phyloP scores from a whole-genome alignment of 805 yeast species.

The Zygotorulaspora sp. region DNA sequence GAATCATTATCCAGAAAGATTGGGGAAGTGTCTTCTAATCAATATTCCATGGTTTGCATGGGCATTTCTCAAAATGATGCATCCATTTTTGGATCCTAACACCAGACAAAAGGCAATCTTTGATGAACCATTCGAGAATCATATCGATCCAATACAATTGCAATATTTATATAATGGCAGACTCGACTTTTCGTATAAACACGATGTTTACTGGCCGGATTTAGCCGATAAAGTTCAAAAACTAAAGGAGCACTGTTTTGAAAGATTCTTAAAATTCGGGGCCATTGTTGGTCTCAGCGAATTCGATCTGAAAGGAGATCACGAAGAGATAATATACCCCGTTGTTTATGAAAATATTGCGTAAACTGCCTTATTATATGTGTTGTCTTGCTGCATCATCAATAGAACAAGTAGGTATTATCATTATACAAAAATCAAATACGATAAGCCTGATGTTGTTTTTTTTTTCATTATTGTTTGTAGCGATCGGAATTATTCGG shows the following conservation, averaged over 20 bases:
- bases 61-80: constrained; percentile 51
- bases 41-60: constrained; percentile 56
- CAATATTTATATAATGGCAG: constrained; percentile 46
- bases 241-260: constrained; percentile 38
- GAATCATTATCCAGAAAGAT: constrained; percentile 55
- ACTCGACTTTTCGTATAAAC: constrained; percentile 48
- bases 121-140: constrained; percentile 53
- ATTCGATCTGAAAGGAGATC: constrained; percentile 43
- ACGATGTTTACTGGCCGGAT: constrained; percentile 50
- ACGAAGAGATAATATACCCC: constrained; percentile 24
- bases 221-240: constrained; percentile 42
- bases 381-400: no score
- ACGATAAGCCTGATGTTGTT: no score
- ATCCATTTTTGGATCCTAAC: constrained; percentile 56
- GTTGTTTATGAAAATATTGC: constrained; percentile 12
- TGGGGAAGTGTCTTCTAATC: constrained; percentile 50
- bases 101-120: constrained; percentile 54
- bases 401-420: no score
- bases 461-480: not conserved
- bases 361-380: no score
- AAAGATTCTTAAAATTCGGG: constrained; percentile 40
- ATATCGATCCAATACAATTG: constrained; percentile 49
- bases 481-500: constrained; percentile 2
- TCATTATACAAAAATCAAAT: no score
- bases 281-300: constrained; percentile 51